These are phyloP conservation scores for Arthrobotrys sinensis DNA, from an alignment of 2,329 filamentous ascomycete species.

Conservation along the genomic window DNA sequence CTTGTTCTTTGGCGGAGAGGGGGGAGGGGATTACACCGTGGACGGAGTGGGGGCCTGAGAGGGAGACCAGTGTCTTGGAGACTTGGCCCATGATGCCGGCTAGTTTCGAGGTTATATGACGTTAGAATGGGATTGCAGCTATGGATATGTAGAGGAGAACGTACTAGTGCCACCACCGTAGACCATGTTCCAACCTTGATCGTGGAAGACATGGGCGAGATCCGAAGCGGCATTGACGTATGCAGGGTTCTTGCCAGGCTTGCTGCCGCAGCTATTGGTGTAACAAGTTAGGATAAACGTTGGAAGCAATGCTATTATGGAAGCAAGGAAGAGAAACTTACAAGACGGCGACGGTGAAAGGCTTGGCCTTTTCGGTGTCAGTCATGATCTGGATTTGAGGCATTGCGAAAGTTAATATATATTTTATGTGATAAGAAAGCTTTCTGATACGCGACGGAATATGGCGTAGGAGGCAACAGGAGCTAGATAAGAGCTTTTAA, in stretches of 20 bases:
- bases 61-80: slow-evolving; percentile 85
- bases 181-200: slow-evolving; percentile 84
- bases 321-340: slow-evolving; percentile 67
- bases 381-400: slow-evolving; percentile 58
- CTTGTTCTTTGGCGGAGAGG: slow-evolving; percentile 82
- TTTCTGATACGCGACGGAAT: neutral
- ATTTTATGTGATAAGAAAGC: neutral
- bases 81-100: slow-evolving; percentile 96
- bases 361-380: slow-evolving; percentile 65
- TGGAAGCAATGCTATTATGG: neutral
- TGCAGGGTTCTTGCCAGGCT: slow-evolving; percentile 78
- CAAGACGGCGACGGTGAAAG: slow-evolving; percentile 89
- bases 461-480: neutral
- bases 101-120: neutral
- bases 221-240: slow-evolving; percentile 84
- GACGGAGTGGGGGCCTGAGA: slow-evolving; percentile 80
- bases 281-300: slow-evolving; percentile 51
- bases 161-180: slow-evolving; percentile 87
- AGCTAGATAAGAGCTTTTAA: neutral
- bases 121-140: slow-evolving; percentile 5
- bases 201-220: slow-evolving; percentile 81
- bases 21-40: slow-evolving; percentile 95
- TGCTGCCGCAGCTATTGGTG: slow-evolving; percentile 80
- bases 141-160: neutral
- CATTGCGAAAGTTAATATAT: slow-evolving; percentile 31